Percentiles rank a stretch among this genome's conserved stretches.
These are phyloP conservation scores for Pelargonium australe DNA, from an alignment of 441 rosid genomes.

Conservation along the genomic window DNA sequence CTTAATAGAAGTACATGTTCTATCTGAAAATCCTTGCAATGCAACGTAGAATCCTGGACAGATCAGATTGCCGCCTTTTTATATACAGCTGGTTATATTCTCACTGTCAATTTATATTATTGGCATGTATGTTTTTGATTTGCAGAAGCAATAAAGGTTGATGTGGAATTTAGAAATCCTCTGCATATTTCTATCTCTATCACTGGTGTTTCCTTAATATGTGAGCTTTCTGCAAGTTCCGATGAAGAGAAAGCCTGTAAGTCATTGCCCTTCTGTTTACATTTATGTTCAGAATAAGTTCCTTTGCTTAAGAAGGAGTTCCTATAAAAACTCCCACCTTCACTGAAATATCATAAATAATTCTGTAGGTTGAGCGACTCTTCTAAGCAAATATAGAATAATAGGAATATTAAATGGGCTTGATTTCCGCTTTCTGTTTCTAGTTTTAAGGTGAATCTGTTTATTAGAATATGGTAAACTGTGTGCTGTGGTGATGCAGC, in stretches of 20 bases:
- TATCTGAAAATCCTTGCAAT: background rate
- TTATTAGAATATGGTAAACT: conserved; percentile 9
- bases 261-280: conserved; percentile 23
- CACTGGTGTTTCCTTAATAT: conserved; percentile 64
- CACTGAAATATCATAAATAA: too few species aligned
- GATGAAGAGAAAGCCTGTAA: conserved; percentile 61
- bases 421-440: conserved; percentile 5
- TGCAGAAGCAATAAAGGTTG: conserved; percentile 80
- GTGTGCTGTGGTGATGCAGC: conserved; percentile 33
- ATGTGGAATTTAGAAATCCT: conserved; percentile 74
- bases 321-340: too few species aligned
- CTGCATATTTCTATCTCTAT: conserved; percentile 67
- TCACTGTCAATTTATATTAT: conserved; percentile 5
- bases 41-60: background rate
- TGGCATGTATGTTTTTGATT: conserved; percentile 10
- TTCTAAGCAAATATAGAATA: too few species aligned
- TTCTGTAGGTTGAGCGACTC: too few species aligned
- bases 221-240: conserved; percentile 55
- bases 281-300: conserved; percentile 4
- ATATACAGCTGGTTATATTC: background rate
- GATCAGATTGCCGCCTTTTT: conserved; percentile 1
- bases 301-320: too few species aligned
- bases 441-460: background rate
- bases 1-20: background rate
- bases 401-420: too few species aligned